A percentile compares a stretch with the other conserved stretches of the same genome.
Conservation (phyloP, 2,329 filamentous ascomycete genomes). For the Beauveria bassiana region DNA sequence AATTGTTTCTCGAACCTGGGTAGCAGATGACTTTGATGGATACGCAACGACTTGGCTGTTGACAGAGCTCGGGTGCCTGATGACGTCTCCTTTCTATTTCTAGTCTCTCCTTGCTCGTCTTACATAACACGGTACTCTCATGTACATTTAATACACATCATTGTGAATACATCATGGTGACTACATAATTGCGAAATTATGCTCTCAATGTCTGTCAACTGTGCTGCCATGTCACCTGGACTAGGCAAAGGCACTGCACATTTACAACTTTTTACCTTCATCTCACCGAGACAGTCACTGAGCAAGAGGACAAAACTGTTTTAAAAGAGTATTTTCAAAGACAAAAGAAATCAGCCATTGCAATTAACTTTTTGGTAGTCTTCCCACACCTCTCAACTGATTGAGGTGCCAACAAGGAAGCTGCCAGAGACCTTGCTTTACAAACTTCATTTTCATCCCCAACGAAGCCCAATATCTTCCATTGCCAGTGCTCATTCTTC, state of each 20-base stretch:
- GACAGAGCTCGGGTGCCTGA: not conserved
- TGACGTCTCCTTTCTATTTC: slow-evolving; percentile 2
- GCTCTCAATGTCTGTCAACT: not conserved
- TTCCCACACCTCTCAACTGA: slow-evolving; percentile 26
- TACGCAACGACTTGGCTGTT: not conserved
- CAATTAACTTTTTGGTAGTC: slow-evolving; percentile 36
- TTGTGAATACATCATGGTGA: not conserved
- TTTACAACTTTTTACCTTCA: not conserved
- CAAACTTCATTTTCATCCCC: slow-evolving; percentile 8
- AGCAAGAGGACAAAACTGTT: not conserved
- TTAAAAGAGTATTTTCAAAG: slow-evolving; percentile 4
- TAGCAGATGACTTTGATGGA: not conserved
- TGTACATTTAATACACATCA: slow-evolving; percentile 5
- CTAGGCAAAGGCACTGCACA: no score
- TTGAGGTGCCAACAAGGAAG: slow-evolving; percentile 28
- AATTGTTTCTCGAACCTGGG: not conserved
- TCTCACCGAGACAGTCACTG: not conserved
- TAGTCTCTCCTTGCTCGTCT: slow-evolving; percentile 3
- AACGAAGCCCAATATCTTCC: slow-evolving; percentile 24
- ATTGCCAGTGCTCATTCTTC: slow-evolving; percentile 5
- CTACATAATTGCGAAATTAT: no score
- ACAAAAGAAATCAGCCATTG: slow-evolving; percentile 23
- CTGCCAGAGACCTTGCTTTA: slow-evolving; percentile 30
- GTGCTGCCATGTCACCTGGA: not conserved
- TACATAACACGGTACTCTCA: slow-evolving; percentile 7